A percentile compares a stretch with the other conserved stretches of the same genome.
Evolutionary conservation across 352 stramenopile genomes (phyloP).

Genomic region (Phytophthora palmivora): DNA sequence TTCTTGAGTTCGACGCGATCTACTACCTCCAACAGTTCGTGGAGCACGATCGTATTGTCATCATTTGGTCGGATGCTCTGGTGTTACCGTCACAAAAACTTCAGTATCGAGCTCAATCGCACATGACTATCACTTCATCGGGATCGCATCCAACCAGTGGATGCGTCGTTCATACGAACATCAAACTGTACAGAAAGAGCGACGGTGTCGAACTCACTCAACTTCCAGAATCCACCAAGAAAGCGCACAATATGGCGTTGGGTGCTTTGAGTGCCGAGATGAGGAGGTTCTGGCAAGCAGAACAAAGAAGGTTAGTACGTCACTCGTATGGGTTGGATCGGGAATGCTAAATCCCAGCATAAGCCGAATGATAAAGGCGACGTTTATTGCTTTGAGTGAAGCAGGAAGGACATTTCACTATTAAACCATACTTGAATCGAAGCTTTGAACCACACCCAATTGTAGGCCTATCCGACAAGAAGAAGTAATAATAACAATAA

Average conservation of each 20-base stretch:
- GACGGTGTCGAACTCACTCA: not conserved
- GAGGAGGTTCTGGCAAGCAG: not conserved
- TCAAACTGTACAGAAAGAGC: constrained; percentile 18
- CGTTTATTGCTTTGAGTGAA: too few relatives aligned
- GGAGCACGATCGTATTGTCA: constrained; percentile 14
- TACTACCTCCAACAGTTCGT: constrained; percentile 21
- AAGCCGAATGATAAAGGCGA: too few relatives aligned
- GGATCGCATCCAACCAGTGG: too few relatives aligned
- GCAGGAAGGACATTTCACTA: too few relatives aligned
- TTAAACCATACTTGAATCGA: too few relatives aligned
- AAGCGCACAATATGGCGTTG: not conserved
- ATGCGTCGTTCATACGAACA: constrained; percentile 10
- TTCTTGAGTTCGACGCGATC: constrained; percentile 14
- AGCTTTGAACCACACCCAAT: too few relatives aligned
- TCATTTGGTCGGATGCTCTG: constrained; percentile 12
- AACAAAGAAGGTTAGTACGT: constrained; percentile 1
- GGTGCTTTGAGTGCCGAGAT: constrained; percentile 4
- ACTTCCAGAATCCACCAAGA: not conserved
- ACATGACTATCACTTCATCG: constrained; percentile 10
- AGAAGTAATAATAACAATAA: too few relatives aligned
- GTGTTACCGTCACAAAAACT: constrained; percentile 16
- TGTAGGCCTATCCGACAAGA: too few relatives aligned
- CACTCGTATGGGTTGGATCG: not conserved
- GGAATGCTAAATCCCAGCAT: too few relatives aligned
- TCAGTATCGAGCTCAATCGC: constrained; percentile 9